Evolutionary conservation across 2,329 filamentous ascomycete genomes (phyloP).

Genomic region (Eutypa lata): DNA sequence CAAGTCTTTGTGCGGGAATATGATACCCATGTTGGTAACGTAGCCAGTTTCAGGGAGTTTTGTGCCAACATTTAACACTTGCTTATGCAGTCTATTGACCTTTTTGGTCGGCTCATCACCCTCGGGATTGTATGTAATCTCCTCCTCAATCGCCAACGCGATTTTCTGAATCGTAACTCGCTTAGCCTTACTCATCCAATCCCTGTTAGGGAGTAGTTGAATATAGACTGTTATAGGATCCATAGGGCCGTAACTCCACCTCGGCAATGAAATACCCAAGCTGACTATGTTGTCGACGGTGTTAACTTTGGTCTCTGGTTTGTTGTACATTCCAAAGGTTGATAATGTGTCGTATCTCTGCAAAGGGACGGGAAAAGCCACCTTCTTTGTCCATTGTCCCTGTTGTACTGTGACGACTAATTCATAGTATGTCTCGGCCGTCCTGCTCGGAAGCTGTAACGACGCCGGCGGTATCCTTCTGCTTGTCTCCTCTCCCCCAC

Average conservation of each 20-base stretch:
- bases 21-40: slow-evolving; percentile 84
- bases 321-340: slow-evolving; percentile 99
- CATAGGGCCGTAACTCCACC: slow-evolving; percentile 93
- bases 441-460: slow-evolving; percentile 83
- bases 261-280: slow-evolving; percentile 83
- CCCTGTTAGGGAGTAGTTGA: slow-evolving; percentile 85
- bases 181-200: slow-evolving; percentile 87
- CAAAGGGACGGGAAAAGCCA: slow-evolving; percentile 85
- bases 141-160: slow-evolving; percentile 90
- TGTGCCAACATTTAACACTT: slow-evolving; percentile 75
- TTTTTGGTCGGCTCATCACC: slow-evolving; percentile 93
- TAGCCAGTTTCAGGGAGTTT: slow-evolving; percentile 90
- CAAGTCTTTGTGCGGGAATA: slow-evolving; percentile 87
- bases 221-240: slow-evolving; percentile 97
- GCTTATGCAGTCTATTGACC: slow-evolving; percentile 80
- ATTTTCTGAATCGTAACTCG: slow-evolving; percentile 93
- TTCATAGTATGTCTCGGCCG: slow-evolving; percentile 97
- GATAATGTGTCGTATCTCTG: slow-evolving; percentile 93
- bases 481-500: slow-evolving; percentile 85
- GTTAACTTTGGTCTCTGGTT: slow-evolving; percentile 81
- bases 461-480: slow-evolving; percentile 89
- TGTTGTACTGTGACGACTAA: slow-evolving; percentile 95
- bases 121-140: slow-evolving; percentile 98
- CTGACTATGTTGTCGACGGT: slow-evolving; percentile 89
- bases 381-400: slow-evolving; percentile 80